A percentile compares a stretch with the other conserved stretches of the same genome.
Conservation (phyloP, 2,329 filamentous ascomycete genomes). For the Seiridium cupressi region DNA sequence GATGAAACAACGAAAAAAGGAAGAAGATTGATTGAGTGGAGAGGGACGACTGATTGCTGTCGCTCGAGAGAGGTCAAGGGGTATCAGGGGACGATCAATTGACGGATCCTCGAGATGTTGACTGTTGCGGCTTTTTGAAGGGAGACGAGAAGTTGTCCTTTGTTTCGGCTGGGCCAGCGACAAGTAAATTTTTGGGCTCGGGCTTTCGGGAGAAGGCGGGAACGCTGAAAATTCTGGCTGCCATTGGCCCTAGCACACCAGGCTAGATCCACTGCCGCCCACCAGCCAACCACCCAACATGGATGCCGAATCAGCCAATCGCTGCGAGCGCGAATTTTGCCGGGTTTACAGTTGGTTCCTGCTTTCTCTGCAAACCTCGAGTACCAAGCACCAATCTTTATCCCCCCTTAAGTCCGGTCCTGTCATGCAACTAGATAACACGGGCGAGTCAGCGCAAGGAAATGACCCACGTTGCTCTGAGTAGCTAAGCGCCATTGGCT, state of each 20-base stretch:
- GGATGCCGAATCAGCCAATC: neutral
- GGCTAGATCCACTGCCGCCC: neutral
- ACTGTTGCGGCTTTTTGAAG: constrained; percentile 22
- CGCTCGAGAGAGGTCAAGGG: constrained; percentile 9
- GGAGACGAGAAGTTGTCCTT: constrained; percentile 15
- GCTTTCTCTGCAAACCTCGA: no score
- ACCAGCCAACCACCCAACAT: neutral
- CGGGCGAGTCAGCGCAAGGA: neutral
- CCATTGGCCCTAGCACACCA: neutral
- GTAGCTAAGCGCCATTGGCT: neutral
- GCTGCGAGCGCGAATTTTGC: neutral
- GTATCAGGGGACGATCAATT: constrained; percentile 13
- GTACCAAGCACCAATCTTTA: neutral
- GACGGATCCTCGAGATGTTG: constrained; percentile 6
- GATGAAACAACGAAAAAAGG: constrained; percentile 8
- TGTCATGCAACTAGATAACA: no score
- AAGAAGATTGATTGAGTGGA: constrained; percentile 20
- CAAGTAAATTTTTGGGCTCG: constrained; percentile 4
- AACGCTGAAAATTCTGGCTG: neutral
- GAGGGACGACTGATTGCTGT: constrained; percentile 15
- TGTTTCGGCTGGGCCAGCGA: neutral
- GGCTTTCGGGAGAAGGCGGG: constrained; percentile 8
- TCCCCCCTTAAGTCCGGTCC: neutral
- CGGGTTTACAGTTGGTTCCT: neutral
- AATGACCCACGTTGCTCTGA: constrained; percentile 3